These are phyloP conservation scores for Kwoniella mangroviensis DNA, from an alignment of 768 basidiomycete species.

Conservation along the genomic window DNA sequence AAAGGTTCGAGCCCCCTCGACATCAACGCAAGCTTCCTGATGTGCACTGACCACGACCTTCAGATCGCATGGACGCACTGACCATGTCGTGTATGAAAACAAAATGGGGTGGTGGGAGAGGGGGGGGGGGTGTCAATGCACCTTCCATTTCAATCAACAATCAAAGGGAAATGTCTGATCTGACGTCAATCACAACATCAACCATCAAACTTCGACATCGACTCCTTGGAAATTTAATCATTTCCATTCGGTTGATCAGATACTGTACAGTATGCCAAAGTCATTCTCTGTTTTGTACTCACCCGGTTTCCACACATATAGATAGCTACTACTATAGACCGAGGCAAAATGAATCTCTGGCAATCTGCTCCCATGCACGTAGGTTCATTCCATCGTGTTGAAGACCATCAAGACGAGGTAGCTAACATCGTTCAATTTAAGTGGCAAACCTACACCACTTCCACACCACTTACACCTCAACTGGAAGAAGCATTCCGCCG, in stretches of 20 bases:
- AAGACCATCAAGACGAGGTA: no score
- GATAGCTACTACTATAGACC: not conserved
- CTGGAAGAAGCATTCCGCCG: constrained; percentile 16
- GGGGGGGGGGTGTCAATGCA: not conserved
- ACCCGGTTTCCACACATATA: no score
- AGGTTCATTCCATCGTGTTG: not conserved
- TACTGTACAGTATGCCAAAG: no score
- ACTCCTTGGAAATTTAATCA: no score
- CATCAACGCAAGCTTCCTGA: not conserved
- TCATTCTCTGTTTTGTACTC: no score
- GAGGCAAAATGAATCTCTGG: not conserved
- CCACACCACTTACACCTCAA: constrained; percentile 8
- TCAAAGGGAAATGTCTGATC: constrained; percentile 1
- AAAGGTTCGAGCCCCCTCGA: no score
- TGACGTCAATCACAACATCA: not conserved
- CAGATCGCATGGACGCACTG: not conserved
- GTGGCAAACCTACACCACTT: constrained; percentile 21
- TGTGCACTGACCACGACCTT: constrained; percentile 1
- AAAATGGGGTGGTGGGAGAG: not conserved
- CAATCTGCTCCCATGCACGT: constrained; percentile 13
- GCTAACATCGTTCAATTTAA: not conserved
- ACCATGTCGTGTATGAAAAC: not conserved
- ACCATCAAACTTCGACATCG: not conserved
- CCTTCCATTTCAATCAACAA: not conserved
- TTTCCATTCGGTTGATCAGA: no score